Evolutionary conservation across 179 eudicot genomes (phyloP).

Genomic region (Silene coronaria): DNA sequence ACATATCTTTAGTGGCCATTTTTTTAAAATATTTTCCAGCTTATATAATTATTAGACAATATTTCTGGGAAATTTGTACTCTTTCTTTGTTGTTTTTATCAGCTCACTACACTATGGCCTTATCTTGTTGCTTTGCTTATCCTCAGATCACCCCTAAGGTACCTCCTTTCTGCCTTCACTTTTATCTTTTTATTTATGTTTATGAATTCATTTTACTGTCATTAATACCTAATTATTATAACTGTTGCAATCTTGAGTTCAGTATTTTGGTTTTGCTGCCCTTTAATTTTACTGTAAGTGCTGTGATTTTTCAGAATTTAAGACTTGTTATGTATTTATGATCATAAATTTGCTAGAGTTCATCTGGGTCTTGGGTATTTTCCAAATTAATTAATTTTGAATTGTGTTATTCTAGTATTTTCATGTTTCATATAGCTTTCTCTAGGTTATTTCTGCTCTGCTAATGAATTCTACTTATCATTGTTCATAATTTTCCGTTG

Average conservation of each 20-base stretch:
- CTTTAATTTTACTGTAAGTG: not conserved
- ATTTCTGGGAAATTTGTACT: constrained; percentile 8
- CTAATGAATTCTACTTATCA: not conserved
- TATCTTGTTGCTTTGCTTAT: constrained; percentile 43
- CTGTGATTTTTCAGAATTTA: not conserved
- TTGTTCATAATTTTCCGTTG: not conserved
- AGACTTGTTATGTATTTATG: not conserved
- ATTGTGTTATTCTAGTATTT: too few relatives aligned
- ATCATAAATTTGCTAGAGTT: not conserved
- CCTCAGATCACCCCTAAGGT: constrained; percentile 44
- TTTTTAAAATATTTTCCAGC: not conserved
- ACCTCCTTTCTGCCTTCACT: constrained; percentile 9
- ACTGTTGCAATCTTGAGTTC: not conserved
- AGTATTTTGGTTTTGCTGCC: not conserved
- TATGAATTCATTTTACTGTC: not conserved
- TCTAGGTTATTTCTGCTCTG: not conserved
- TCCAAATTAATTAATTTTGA: not conserved
- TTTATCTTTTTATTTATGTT: not conserved
- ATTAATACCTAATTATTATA: not conserved
- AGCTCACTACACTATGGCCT: constrained; percentile 33
- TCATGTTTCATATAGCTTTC: not conserved
- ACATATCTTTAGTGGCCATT: constrained; percentile 4
- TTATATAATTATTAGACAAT: constrained; percentile 1
- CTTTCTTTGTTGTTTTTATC: constrained; percentile 9
- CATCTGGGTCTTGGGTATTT: constrained; percentile 7